These are phyloP conservation scores for Pyronema omphalodes DNA, from an alignment of 495 filamentous ascomycete genomes.

Conservation along the genomic window DNA sequence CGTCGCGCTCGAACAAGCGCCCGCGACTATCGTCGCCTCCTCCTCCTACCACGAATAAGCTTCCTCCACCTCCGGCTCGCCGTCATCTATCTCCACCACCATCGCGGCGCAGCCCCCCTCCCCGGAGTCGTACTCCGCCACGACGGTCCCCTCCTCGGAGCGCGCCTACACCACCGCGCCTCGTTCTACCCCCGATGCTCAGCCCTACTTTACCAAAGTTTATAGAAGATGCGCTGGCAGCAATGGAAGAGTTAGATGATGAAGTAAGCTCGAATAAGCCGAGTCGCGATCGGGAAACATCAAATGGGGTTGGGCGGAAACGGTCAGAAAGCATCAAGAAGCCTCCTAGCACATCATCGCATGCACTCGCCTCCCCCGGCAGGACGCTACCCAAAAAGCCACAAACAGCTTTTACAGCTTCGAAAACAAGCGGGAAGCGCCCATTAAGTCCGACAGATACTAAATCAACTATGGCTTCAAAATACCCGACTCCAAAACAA, in stretches of 20 bases:
- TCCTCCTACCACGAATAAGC: neutral
- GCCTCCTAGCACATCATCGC: constrained; percentile 1
- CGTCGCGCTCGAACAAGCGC: neutral
- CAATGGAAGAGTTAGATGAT: constrained; percentile 7
- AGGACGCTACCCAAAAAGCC: constrained; percentile 17
- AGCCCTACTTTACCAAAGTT: constrained; percentile 21
- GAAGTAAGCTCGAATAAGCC: constrained; percentile 1
- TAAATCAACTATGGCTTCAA: constrained; percentile 12
- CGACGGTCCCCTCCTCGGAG: constrained; percentile 8
- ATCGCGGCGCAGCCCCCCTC: neutral
- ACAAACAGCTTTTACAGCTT: constrained; percentile 12
- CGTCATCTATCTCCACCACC: neutral
- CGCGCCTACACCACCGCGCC: constrained; percentile 11
- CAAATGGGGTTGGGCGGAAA: neutral
- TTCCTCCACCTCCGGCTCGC: neutral
- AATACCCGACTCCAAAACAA: constrained; percentile 5
- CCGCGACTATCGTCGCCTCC: neutral
- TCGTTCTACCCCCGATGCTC: constrained; percentile 17
- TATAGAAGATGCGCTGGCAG: constrained; percentile 19
- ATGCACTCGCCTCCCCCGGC: constrained; percentile 12
- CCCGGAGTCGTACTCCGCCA: neutral
- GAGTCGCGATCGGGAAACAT: neutral
- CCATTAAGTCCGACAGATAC: constrained; percentile 15
- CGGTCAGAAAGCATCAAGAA: constrained; percentile 17
- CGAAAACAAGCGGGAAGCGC: constrained; percentile 21